Percentiles rank a stretch among this genome's conserved stretches.
Evolutionary conservation across 495 filamentous ascomycete species (phyloP).

Genomic region (Lasiosphaeria ovina): DNA sequence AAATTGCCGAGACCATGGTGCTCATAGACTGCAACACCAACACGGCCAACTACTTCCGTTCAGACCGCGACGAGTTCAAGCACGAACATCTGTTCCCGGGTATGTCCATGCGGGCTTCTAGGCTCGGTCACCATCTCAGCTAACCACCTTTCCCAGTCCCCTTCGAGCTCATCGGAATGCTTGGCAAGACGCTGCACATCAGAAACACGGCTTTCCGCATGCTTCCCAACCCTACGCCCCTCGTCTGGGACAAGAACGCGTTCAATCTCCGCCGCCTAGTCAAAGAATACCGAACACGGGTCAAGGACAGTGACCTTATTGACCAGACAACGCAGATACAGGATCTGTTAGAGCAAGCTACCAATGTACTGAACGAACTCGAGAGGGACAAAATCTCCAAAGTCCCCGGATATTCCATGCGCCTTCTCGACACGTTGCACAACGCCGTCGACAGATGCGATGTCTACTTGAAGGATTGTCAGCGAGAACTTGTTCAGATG

Average conservation of each 20-base stretch:
- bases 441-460: constrained; percentile 34
- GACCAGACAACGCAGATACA: constrained; percentile 13
- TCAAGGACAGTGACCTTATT: constrained; percentile 16
- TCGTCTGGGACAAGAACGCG: constrained; percentile 44
- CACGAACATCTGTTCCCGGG: constrained; percentile 49
- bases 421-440: constrained; percentile 38
- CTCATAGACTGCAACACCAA: constrained; percentile 43
- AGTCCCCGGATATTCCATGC: constrained; percentile 26
- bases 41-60: constrained; percentile 39
- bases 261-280: constrained; percentile 38
- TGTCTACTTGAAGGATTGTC: constrained; percentile 20
- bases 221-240: constrained; percentile 50
- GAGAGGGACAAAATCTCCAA: constrained; percentile 12
- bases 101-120: constrained; percentile 15
- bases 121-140: background rate
- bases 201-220: constrained; percentile 41
- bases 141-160: constrained; percentile 36
- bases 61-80: constrained; percentile 27
- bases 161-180: constrained; percentile 53
- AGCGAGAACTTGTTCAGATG: constrained; percentile 30
- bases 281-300: constrained; percentile 29
- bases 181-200: constrained; percentile 45
- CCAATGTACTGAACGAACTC: constrained; percentile 12
- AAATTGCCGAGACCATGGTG: constrained; percentile 46
- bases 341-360: constrained; percentile 8